These are phyloP conservation scores for Candida schatavii DNA, from an alignment of 805 yeast species.

Conservation along the genomic window DNA sequence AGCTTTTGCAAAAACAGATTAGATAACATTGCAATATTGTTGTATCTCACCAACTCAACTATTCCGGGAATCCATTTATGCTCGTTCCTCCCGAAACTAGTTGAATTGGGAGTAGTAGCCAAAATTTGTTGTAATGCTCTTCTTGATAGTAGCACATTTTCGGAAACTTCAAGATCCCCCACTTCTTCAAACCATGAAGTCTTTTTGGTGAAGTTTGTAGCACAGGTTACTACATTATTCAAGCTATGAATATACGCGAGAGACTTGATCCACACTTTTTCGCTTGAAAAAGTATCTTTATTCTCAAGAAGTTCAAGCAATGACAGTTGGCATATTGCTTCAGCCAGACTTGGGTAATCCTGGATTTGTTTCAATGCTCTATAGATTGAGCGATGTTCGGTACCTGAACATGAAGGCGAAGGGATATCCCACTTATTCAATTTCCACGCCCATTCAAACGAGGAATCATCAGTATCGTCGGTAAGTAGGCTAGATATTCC, in stretches of 20 bases:
- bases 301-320: constrained; percentile 17
- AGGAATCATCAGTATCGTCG: background rate
- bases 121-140: constrained; percentile 32
- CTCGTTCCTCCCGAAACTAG: background rate
- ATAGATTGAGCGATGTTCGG: constrained; percentile 51
- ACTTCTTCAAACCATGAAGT: constrained; percentile 37
- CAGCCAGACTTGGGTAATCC: constrained; percentile 26
- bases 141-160: constrained; percentile 44
- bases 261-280: constrained; percentile 21
- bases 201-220: constrained; percentile 7
- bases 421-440: constrained; percentile 77
- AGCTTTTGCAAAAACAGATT: constrained; percentile 44
- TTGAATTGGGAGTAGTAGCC: background rate
- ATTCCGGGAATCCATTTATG: constrained; percentile 19
- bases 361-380: constrained; percentile 46
- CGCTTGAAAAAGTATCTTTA: constrained; percentile 7
- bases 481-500: constrained; percentile 52
- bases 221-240: constrained; percentile 6
- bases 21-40: constrained; percentile 34
- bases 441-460: constrained; percentile 73
- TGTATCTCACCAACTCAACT: constrained; percentile 43
- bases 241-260: constrained; percentile 24
- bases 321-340: constrained; percentile 16
- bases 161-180: constrained; percentile 33
- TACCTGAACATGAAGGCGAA: constrained; percentile 27